Evolutionary conservation across 106 monocot genomes (phyloP).

Genomic region (Allium cepa): DNA sequence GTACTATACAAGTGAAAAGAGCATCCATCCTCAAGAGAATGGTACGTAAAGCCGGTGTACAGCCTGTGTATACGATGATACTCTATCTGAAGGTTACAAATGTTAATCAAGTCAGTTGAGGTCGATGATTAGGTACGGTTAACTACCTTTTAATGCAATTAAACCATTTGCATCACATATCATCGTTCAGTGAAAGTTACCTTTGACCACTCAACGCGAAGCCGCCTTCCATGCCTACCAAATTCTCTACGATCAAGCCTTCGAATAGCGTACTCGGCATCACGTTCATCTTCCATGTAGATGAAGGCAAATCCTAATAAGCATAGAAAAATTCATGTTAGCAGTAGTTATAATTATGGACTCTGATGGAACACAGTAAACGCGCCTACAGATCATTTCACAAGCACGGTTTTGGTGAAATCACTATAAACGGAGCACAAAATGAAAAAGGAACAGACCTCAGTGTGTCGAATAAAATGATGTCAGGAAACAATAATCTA

Average conservation of each 20-base stretch:
- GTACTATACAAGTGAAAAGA: too few relatives aligned
- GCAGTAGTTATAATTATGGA: constrained; percentile 1
- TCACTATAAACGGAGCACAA: constrained; percentile 39
- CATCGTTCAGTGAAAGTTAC: constrained; percentile 12
- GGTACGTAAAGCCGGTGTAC: too few relatives aligned
- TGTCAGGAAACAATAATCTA: constrained; percentile 55
- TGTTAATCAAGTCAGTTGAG: too few relatives aligned
- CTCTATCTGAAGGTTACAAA: too few relatives aligned
- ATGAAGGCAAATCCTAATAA: constrained; percentile 89
- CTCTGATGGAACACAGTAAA: constrained; percentile 12
- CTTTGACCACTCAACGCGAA: constrained; percentile 98
- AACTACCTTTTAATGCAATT: too few relatives aligned
- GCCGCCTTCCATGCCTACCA: constrained; percentile 80
- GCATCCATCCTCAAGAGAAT: too few relatives aligned
- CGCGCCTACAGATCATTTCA: constrained; percentile 15
- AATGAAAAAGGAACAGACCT: constrained; percentile 84
- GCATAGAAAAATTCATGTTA: not conserved
- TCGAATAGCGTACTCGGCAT: constrained; percentile 93
- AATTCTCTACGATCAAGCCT: constrained; percentile 80
- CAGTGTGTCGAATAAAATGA: constrained; percentile 56
- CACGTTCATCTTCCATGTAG: constrained; percentile 98
- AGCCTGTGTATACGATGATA: too few relatives aligned
- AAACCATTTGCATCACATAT: too few relatives aligned
- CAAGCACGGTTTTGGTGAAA: not conserved
- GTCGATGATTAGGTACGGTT: too few relatives aligned